These are phyloP conservation scores for Neurospora sp. DNA, from an alignment of 495 filamentous ascomycete species.

Conservation along the genomic window DNA sequence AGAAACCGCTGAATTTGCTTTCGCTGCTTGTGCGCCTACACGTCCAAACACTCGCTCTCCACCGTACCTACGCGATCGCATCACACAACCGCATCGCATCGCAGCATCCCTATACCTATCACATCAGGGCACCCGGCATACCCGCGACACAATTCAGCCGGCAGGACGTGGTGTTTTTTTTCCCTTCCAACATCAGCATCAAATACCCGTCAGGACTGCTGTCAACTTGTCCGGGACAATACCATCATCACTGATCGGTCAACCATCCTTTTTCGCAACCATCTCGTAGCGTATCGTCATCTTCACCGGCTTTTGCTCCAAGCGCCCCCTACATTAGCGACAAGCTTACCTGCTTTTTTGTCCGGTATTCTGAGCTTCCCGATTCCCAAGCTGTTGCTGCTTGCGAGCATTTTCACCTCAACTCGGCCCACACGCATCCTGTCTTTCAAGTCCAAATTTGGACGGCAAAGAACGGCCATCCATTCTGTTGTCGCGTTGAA, in stretches of 20 bases:
- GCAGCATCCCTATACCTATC: neutral
- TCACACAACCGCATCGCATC: neutral
- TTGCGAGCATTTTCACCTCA: neutral
- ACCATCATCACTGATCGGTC: neutral
- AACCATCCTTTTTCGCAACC: neutral
- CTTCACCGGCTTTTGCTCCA: neutral
- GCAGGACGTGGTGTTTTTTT: neutral
- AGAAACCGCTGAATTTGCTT: neutral
- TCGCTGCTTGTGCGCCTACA: neutral
- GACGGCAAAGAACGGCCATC: neutral
- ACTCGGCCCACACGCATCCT: neutral
- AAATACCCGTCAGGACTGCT: too few relatives aligned
- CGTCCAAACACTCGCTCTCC: neutral
- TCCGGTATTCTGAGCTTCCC: neutral
- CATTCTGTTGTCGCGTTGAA: neutral
- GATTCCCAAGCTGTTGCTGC: neutral
- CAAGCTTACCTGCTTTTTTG: neutral
- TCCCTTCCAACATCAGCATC: neutral
- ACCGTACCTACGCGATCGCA: neutral
- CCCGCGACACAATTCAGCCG: neutral
- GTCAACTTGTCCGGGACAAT: neutral
- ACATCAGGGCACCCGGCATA: neutral
- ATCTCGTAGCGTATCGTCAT: neutral
- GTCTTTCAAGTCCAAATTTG: neutral
- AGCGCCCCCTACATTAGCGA: neutral